These are phyloP conservation scores for Mortierella claussenii DNA, from an alignment of 192 early-diverging fungal species.

Conservation along the genomic window DNA sequence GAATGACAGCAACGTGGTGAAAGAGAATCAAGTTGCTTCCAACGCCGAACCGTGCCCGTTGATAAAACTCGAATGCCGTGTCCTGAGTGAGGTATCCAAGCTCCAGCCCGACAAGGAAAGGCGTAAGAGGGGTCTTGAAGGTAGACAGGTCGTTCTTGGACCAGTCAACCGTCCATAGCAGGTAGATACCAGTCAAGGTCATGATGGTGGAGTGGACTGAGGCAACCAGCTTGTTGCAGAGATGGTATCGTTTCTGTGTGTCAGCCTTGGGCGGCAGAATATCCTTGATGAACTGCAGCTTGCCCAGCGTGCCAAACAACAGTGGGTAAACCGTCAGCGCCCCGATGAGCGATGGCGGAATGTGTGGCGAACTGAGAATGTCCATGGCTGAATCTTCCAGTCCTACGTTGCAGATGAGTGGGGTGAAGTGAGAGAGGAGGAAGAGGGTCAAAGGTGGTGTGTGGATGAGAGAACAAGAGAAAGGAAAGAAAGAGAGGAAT, in stretches of 20 bases:
- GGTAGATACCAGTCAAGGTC: conserved; percentile 34
- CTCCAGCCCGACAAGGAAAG: conserved; percentile 52
- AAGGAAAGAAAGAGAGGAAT: conserved; percentile 6
- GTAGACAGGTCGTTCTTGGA: conserved; percentile 47
- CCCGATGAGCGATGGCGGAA: conserved; percentile 37
- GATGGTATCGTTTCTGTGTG: conserved; percentile 47
- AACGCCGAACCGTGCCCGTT: conserved; percentile 39
- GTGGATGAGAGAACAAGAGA: neutral
- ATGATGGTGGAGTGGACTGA: conserved; percentile 51
- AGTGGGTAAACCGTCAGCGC: conserved; percentile 47
- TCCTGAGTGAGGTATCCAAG: conserved; percentile 49
- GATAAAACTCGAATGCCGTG: conserved; percentile 52
- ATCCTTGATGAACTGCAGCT: conserved; percentile 19
- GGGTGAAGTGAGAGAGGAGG: too few relatives aligned
- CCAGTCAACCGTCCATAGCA: conserved; percentile 44
- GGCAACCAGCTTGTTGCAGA: conserved; percentile 55
- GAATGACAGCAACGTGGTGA: conserved; percentile 48
- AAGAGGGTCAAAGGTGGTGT: too few relatives aligned
- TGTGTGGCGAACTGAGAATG: conserved; percentile 24
- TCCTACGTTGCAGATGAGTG: too few relatives aligned
- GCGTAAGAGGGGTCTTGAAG: conserved; percentile 41
- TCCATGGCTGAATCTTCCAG: too few relatives aligned
- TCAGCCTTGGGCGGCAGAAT: conserved; percentile 44
- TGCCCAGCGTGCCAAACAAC: conserved; percentile 26
- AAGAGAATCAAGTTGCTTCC: conserved; percentile 54